Evolutionary conservation across 805 yeast genomes (phyloP).

Genomic region (Candida montana): DNA sequence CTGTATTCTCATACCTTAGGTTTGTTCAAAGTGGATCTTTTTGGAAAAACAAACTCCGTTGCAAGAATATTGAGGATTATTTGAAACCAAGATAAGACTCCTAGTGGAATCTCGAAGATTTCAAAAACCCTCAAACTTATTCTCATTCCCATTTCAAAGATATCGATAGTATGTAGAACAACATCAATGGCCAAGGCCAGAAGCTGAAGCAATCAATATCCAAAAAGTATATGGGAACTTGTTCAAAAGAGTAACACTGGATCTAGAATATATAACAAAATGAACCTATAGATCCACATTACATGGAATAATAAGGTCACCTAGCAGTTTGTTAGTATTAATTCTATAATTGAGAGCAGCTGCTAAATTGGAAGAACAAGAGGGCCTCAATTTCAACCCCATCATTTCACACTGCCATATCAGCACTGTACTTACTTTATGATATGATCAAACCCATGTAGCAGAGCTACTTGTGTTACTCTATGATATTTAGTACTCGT

Average conservation of each 20-base stretch:
- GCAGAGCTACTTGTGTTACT: no score
- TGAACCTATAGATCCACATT: neutral
- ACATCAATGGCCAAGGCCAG: neutral
- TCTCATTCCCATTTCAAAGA: slow-evolving; percentile 6
- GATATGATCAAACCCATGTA: no score
- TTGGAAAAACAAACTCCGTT: slow-evolving; percentile 35
- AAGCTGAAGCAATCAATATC: slow-evolving; percentile 1
- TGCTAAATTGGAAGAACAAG: no score
- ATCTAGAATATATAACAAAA: neutral
- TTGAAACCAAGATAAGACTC: neutral
- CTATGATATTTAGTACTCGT: no score
- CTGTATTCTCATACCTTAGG: slow-evolving; percentile 39
- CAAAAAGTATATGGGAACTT: slow-evolving; percentile 9
- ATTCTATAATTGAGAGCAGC: no score
- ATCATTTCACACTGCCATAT: no score
- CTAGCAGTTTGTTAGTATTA: neutral
- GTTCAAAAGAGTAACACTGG: neutral
- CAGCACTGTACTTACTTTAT: no score
- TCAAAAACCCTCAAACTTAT: neutral
- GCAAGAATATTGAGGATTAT: slow-evolving; percentile 15
- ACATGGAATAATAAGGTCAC: neutral
- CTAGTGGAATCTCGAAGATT: neutral
- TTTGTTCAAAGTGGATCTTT: slow-evolving; percentile 28
- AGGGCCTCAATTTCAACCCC: no score
- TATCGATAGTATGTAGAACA: neutral